phyloP scores from a whole-genome alignment of 345 rosid species.

The Sapria himalayana region DNA sequence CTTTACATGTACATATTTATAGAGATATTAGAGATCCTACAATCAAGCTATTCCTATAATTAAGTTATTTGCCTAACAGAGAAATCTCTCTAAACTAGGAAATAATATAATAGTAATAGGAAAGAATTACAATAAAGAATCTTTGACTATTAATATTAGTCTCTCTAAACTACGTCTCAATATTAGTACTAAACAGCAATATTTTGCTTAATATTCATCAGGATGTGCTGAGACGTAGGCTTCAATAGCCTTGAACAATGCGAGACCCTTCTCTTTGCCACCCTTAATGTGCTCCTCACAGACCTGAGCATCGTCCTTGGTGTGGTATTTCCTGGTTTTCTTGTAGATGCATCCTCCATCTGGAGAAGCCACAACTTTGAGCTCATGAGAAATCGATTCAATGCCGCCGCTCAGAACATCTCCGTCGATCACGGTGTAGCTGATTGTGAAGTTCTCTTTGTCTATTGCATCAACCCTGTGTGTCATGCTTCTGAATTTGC shows the following conservation, averaged over 20 bases:
- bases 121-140: too few relatives aligned
- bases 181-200: too few relatives aligned
- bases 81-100: too few relatives aligned
- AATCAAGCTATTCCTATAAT: too few relatives aligned
- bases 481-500: slow-evolving; percentile 6
- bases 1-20: too few relatives aligned
- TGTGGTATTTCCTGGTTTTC: slow-evolving; percentile 9
- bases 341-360: slow-evolving; percentile 11
- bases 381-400: neutral
- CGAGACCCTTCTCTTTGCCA: slow-evolving; percentile 17
- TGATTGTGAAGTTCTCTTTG: slow-evolving; percentile 6
- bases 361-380: slow-evolving; percentile 6
- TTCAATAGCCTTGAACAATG: slow-evolving; percentile 16
- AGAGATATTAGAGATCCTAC: too few relatives aligned
- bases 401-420: slow-evolving; percentile 5
- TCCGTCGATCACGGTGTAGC: slow-evolving; percentile 10
- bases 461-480: slow-evolving; percentile 8
- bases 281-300: slow-evolving; percentile 14
- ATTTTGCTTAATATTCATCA: slow-evolving; percentile 12
- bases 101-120: too few relatives aligned
- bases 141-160: too few relatives aligned
- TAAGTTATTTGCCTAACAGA: too few relatives aligned
- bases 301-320: slow-evolving; percentile 9
- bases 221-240: slow-evolving; percentile 15
- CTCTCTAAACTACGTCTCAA: too few relatives aligned